A percentile compares a stretch with the other conserved stretches of the same genome.
phyloP scores from a whole-genome alignment of 192 early-diverging fungal genomes.

The Coemansia sp. region DNA sequence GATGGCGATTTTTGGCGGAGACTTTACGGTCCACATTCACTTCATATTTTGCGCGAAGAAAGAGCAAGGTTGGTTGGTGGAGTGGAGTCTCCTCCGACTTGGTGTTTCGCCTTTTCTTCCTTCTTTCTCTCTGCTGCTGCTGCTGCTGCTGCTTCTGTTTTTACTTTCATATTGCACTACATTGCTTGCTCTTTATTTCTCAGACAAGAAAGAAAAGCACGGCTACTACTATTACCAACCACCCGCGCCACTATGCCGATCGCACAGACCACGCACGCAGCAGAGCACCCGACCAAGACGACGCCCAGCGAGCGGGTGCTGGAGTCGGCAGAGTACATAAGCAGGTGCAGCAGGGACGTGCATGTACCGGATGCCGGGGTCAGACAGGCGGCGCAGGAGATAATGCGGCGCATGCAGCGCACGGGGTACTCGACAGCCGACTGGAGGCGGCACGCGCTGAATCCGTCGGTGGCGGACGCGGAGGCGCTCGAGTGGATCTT shows the following conservation, averaged over 20 bases:
- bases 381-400: slow-evolving; percentile 56
- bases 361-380: slow-evolving; percentile 58
- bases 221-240: not conserved
- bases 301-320: slow-evolving; percentile 28
- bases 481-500: slow-evolving; percentile 78
- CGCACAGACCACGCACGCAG: not conserved
- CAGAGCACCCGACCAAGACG: not conserved
- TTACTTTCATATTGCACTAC: too few relatives aligned
- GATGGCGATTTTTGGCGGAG: too few relatives aligned
- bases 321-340: slow-evolving; percentile 41
- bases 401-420: slow-evolving; percentile 63
- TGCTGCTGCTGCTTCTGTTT: too few relatives aligned
- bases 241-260: slow-evolving; percentile 25
- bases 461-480: slow-evolving; percentile 61
- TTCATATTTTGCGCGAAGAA: too few relatives aligned
- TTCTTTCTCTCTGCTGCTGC: too few relatives aligned
- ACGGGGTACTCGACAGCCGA: slow-evolving; percentile 61
- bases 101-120: too few relatives aligned
- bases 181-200: not conserved
- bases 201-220: slow-evolving; percentile 6
- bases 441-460: slow-evolving; percentile 65
- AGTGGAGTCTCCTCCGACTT: too few relatives aligned
- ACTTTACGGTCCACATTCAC: too few relatives aligned
- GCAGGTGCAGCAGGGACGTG: slow-evolving; percentile 63
- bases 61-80: too few relatives aligned